A percentile compares a stretch with the other conserved stretches of the same genome.
phyloP scores from a whole-genome alignment of 2,329 filamentous ascomycete genomes.

The Arthrinium puccinioides region DNA sequence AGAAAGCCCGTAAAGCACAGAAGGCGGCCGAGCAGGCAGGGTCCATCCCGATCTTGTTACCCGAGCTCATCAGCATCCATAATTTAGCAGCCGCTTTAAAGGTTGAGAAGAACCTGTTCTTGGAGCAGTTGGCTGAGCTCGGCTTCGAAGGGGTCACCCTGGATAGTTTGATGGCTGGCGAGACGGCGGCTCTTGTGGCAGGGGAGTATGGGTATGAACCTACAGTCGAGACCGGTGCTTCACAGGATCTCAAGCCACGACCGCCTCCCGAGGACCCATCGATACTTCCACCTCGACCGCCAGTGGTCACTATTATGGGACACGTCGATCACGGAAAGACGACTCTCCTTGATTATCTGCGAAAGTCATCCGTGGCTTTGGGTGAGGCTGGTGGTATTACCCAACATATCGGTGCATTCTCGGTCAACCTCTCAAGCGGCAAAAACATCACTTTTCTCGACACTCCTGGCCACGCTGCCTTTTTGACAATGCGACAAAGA shows the following conservation, averaged over 20 bases:
- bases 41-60: slow-evolving; percentile 62
- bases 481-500: slow-evolving; percentile 89
- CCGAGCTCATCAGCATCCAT: slow-evolving; percentile 85
- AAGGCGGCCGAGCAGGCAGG: slow-evolving; percentile 26
- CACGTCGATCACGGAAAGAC: slow-evolving; percentile 99
- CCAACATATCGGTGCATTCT: slow-evolving; percentile 96
- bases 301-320: slow-evolving; percentile 98
- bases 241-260: slow-evolving; percentile 63
- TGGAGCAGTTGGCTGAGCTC: slow-evolving; percentile 69
- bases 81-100: slow-evolving; percentile 72
- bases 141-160: slow-evolving; percentile 81
- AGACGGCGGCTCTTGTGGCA: slow-evolving; percentile 83
- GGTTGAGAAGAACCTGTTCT: slow-evolving; percentile 63
- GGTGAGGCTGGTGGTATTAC: slow-evolving; percentile 95
- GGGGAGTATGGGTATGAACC: slow-evolving; percentile 92
- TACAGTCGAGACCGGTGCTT: slow-evolving; percentile 59
- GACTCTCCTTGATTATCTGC: slow-evolving; percentile 86
- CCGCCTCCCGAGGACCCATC: slow-evolving; percentile 63
- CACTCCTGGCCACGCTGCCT: slow-evolving; percentile 92
- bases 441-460: slow-evolving; percentile 95
- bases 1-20: slow-evolving; percentile 31
- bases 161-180: slow-evolving; percentile 82
- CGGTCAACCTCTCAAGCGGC: slow-evolving; percentile 76
- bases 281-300: slow-evolving; percentile 66
- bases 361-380: slow-evolving; percentile 85